Evolutionary conservation across 2,329 filamentous ascomycete genomes (phyloP), one percentile per base, ranked within the genome.

Genomic region (Paramyrothecium roridum): DNA sequence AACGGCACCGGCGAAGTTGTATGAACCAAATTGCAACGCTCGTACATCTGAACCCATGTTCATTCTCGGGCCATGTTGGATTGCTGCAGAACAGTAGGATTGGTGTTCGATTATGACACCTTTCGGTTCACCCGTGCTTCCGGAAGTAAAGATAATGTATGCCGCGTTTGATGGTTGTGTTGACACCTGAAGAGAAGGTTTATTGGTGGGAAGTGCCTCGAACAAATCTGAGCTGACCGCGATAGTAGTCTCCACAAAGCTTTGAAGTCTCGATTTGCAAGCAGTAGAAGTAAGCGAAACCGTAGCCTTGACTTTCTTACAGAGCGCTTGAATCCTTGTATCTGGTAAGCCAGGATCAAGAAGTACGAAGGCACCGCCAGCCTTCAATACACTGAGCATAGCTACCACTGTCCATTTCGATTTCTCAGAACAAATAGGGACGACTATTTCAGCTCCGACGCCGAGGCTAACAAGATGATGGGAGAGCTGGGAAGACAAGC

Each of bases 381-480:
- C 67, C 64, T 87, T 87, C 46, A 89, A 70, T 2, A 85, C 76
- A 2, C 86, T 85, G 37, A 91, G 73, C 59, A 91, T 85, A 7
- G 54, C 23, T n/a, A 58, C 20, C 8, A 51, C 17, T n/a, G 45
- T 50, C 63, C 86, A 78, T n/a, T 84, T 69, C 12, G 81, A 87
- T 68, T 89, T 90, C 46, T 88, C 81, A 67, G 89, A 78, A 43
- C 84, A 80, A 21, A 91, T 76, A 8, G 82, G 83, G 3, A 90
- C 77, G 12, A 88, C 73, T 16, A 81, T 75, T 33, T 80, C 78
- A 2, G 75, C 71, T 0, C 70, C 66, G 1, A 81, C 73, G 2
- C 80, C 80, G 12, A 74, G 66, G 21, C 73, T 68, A 2, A 75
- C 61, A 1, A 89, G 72, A 51, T 76, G 66, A 12, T 65, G 64